These are phyloP conservation scores for Paraleonurus japonicus DNA, from an alignment of 257 asterid species.

Conservation along the genomic window DNA sequence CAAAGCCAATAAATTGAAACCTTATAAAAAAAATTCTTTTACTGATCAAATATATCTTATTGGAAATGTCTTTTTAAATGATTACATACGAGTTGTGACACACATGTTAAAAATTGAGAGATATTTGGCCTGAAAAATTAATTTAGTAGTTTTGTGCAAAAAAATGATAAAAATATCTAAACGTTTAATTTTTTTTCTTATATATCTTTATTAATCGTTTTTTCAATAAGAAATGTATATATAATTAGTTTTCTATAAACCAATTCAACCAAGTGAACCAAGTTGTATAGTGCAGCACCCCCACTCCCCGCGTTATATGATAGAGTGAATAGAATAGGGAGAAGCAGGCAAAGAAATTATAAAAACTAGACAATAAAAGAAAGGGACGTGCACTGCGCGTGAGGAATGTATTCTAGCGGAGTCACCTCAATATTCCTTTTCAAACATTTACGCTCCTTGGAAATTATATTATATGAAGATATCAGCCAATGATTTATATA, in stretches of 20 bases:
- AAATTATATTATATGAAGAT: neutral
- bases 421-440: constrained; percentile 17
- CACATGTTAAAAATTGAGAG: too few species aligned
- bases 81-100: too few species aligned
- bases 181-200: too few species aligned
- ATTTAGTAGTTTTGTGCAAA: too few species aligned
- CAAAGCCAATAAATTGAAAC: too few species aligned
- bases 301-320: neutral
- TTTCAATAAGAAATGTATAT: too few species aligned
- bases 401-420: neutral
- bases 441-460: constrained; percentile 29
- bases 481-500: neutral
- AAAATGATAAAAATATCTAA: too few species aligned
- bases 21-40: too few species aligned
- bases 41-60: too few species aligned
- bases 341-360: constrained; percentile 16
- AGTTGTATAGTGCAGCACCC: neutral
- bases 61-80: too few species aligned
- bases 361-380: neutral
- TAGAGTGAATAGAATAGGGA: constrained; percentile 27
- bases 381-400: constrained; percentile 18
- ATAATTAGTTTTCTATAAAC: neutral
- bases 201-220: neutral
- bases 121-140: too few species aligned
- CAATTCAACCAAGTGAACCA: neutral